Base-by-base conservation (phyloP, 495 filamentous ascomycete species). In the Podospora tetraspora region DNA sequence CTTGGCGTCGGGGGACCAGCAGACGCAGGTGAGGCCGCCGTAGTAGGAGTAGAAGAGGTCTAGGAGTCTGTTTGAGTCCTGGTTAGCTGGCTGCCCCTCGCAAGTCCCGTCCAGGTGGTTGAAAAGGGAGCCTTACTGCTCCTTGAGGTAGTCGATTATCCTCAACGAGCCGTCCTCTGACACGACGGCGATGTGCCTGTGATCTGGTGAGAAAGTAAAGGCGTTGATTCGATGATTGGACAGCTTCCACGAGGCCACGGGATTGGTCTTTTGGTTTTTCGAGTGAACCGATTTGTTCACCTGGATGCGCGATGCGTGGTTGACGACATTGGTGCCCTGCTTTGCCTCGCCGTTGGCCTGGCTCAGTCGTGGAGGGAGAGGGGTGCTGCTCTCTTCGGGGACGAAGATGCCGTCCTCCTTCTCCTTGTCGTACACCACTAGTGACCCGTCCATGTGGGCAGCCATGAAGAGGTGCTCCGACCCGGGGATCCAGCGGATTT, bases 351-450 rank as follows among this genome's bases (percentile, higher is more conserved):
- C 74, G 43, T 83, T 79, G 23, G 66, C 24, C 37, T 52, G 43
- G 43, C 43, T 52, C 6, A 52, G 43, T 7, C 57, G 62, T 12
- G 60, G 59, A 4, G 23, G 77, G 68, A 3, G 62, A 64, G 9
- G 78, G 71, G 34, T 75, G 37, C 79, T 77, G 34, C 80, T 79
- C 16, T 83, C 82, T 43, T 88, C 86, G 0, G 82, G 78, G 4
- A 73, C 77, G 67, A 85, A 85, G 25, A 79, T 75, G 3, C 91
- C 91, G 79, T 99, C 95, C 71, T 99, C 95, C 76, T 97, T 97
- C 75, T 98, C 96, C 81, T 98, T 98, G 78, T 99, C 96, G 72
- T 98, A 99, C 3, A 97, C 94, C 8, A 99, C 87, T 62, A 99
- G 77, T n/a, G 91, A 88, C 10, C 95, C 95, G 75, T 98, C 94